Evolutionary conservation across 2,329 filamentous ascomycete genomes (phyloP), one percentile per base, ranked within the genome.

Genomic region (Ceratocystis colombiana): DNA sequence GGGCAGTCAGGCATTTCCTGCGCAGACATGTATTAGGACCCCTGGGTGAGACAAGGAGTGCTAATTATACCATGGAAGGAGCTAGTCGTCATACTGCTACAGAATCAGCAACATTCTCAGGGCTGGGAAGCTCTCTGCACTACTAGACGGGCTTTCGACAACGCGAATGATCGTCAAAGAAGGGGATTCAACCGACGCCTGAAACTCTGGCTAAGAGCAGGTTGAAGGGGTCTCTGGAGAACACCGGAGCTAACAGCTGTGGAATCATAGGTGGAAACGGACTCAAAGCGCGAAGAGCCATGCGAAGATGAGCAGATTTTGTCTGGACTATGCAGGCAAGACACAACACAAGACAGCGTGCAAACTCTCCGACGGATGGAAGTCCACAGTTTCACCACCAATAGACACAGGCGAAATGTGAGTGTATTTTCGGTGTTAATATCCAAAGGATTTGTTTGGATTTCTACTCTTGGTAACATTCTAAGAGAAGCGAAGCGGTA

Each of bases 31-130:
- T 41, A 41, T 41, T 41, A 15, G 37, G 12, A 15, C 3, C 37
- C 48, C n/a, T 53, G 17, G 2, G 48, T 53, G 17, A 53, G 48
- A 53, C 48, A 12, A 8, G n/a, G 7, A 25, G 22, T 53, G 5
- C n/a, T 53, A 20, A n/a, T 53, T 8, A 25, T 22, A 8, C 10
- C 10, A 8, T 53, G n/a, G 5, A 25, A 53, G 48, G n/a, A 53
- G 48, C n/a, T 53, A 25, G 48, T 53, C 22, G n/a, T 53, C 48
- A 53, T 25, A 2, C n/a, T 20, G 17, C 7, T 6, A n/a, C n/a
- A 53, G 48, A 53, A 53, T 20, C 48, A 53, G 48, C 48, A 53
- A 53, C 48, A 53, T 22, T 53, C 22, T n/a, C 17, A 8, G n/a
- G 48, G n/a, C n/a, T n/a, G 6, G n/a, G 22, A 5, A 22, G 48